phyloP scores from a whole-genome alignment of 2,329 filamentous ascomycete genomes.

The Cladobotryum mycophilum region DNA sequence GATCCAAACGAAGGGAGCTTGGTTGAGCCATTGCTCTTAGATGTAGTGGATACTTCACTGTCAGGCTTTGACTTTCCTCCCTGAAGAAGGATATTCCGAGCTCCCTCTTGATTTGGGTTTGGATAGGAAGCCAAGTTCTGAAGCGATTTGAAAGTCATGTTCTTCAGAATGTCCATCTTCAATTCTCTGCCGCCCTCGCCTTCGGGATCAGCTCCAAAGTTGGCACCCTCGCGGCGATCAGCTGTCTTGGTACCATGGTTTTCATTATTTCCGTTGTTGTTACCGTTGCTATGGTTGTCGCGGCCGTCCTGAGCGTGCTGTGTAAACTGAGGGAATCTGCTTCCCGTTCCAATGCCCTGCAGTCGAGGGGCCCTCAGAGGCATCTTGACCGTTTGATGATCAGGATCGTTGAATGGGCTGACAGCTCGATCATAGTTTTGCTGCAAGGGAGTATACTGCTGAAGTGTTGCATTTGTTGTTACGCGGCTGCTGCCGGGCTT shows the following conservation, averaged over 20 bases:
- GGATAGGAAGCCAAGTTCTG: slow-evolving; percentile 50
- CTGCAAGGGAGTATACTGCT: slow-evolving; percentile 46
- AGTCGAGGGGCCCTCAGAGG: slow-evolving; percentile 21
- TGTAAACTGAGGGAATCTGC: slow-evolving; percentile 6
- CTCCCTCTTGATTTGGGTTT: slow-evolving; percentile 48
- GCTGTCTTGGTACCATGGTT: slow-evolving; percentile 1
- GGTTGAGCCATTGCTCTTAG: too few relatives aligned
- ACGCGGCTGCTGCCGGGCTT: slow-evolving; percentile 15
- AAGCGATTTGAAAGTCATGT: slow-evolving; percentile 41
- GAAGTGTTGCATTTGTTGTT: slow-evolving; percentile 15
- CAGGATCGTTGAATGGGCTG: slow-evolving; percentile 30
- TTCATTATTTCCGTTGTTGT: slow-evolving; percentile 23
- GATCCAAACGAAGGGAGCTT: too few relatives aligned
- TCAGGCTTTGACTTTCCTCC: slow-evolving; percentile 20
- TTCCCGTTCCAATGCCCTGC: slow-evolving; percentile 22
- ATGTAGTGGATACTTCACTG: background rate
- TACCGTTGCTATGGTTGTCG: background rate
- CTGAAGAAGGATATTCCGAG: slow-evolving; percentile 39
- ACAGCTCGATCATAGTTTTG: slow-evolving; percentile 49
- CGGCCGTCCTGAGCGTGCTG: background rate
- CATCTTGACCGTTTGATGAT: slow-evolving; percentile 22
- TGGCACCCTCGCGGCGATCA: too few relatives aligned
- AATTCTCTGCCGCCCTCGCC: slow-evolving; percentile 24
- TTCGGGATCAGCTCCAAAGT: slow-evolving; percentile 17
- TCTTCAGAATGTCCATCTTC: slow-evolving; percentile 28